Evolutionary conservation across 352 stramenopile species (phyloP).

Genomic region (Phytophthora megakarya): DNA sequence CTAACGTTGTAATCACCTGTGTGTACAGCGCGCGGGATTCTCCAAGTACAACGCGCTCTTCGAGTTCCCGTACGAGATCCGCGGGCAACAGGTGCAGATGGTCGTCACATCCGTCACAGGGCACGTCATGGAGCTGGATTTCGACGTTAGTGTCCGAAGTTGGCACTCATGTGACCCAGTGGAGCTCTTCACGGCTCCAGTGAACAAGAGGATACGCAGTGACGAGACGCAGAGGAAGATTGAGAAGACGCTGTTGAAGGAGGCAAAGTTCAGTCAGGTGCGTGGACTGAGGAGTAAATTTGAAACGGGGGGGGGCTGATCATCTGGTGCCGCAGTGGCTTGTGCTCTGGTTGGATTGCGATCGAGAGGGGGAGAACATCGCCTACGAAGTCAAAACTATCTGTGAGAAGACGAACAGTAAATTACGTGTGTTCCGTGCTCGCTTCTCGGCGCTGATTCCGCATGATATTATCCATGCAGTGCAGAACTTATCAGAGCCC

Average conservation of each 20-base stretch:
- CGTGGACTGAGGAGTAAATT: not conserved
- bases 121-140: conserved; percentile 98
- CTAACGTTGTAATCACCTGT: conserved; percentile 10
- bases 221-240: conserved; percentile 91
- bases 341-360: conserved; percentile 99
- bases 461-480: conserved; percentile 88
- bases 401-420: conserved; percentile 75
- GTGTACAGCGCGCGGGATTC: conserved; percentile 56
- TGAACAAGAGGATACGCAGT: conserved; percentile 81
- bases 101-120: conserved; percentile 97
- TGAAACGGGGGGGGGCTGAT: no score
- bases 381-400: conserved; percentile 95
- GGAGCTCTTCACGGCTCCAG: conserved; percentile 93
- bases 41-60: conserved; percentile 93
- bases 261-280: conserved; percentile 80
- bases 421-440: conserved; percentile 86
- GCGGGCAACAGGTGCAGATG: conserved; percentile 88
- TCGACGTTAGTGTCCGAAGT: conserved; percentile 83
- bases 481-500: conserved; percentile 78
- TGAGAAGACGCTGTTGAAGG: conserved; percentile 89
- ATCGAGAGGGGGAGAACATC: conserved; percentile 99
- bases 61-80: conserved; percentile 90
- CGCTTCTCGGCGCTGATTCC: conserved; percentile 95
- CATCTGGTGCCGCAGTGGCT: conserved; percentile 70
- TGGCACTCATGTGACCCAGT: conserved; percentile 95